These are phyloP conservation scores for Blepharisma undulans DNA, from an alignment of 169 alveolate genomes.

Conservation along the genomic window DNA sequence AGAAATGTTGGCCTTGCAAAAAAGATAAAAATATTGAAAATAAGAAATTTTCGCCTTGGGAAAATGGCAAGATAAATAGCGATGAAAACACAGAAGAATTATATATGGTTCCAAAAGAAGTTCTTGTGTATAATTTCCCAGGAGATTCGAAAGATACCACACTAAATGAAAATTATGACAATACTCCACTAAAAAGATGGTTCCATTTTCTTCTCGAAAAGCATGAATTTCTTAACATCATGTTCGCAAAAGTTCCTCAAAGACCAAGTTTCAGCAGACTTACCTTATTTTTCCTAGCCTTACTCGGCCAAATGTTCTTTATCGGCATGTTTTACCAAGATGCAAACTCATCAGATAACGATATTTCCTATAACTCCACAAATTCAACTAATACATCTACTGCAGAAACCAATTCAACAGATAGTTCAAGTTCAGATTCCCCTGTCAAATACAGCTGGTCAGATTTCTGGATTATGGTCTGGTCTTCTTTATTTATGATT, in stretches of 20 bases:
- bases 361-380: too few relatives aligned
- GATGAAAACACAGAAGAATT: background rate
- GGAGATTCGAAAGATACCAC: background rate
- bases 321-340: constrained; percentile 30
- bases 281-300: background rate
- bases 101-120: background rate
- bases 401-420: too few relatives aligned
- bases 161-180: background rate
- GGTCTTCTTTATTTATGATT: background rate
- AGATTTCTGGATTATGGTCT: background rate
- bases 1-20: background rate
- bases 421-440: background rate
- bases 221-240: background rate
- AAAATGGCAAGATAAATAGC: background rate
- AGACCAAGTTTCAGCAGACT: background rate
- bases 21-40: background rate
- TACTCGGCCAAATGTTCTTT: constrained; percentile 22
- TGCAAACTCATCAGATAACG: background rate
- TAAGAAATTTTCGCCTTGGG: too few relatives aligned
- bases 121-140: background rate
- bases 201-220: background rate
- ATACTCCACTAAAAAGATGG: background rate
- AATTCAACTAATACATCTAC: background rate
- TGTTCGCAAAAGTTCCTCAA: background rate
- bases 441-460: background rate